phyloP scores from a whole-genome alignment of 2,329 filamentous ascomycete species.

The Aspergillus hiratsukae region DNA sequence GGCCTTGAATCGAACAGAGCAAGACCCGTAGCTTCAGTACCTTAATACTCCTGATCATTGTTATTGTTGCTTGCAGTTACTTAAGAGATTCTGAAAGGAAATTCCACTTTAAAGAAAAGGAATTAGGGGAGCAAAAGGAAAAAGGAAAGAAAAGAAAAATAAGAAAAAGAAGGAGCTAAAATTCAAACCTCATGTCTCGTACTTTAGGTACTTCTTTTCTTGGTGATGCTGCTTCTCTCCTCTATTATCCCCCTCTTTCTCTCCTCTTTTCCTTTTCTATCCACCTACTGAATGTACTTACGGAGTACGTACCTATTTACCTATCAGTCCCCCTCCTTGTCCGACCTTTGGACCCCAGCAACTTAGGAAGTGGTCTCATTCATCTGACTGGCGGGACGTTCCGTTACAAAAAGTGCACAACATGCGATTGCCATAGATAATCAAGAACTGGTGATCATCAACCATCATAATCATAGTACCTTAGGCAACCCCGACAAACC shows the following conservation, averaged over 20 bases:
- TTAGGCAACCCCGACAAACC: neutral
- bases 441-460: neutral
- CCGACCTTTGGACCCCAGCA: slow-evolving; percentile 4
- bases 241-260: slow-evolving; percentile 1
- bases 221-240: neutral
- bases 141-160: neutral
- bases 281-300: slow-evolving; percentile 1
- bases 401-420: neutral
- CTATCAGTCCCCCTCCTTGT: slow-evolving; percentile 1
- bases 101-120: neutral
- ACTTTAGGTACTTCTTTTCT: slow-evolving; percentile 5
- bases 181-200: neutral
- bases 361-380: neutral
- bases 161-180: slow-evolving; percentile 1
- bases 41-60: neutral
- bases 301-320: neutral
- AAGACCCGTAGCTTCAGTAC: neutral
- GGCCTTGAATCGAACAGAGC: slow-evolving; percentile 13
- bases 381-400: neutral
- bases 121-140: neutral
- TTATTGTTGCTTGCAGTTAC: neutral
- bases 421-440: neutral
- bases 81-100: neutral
- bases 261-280: slow-evolving; percentile 2
- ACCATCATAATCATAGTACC: neutral